Evolutionary conservation across 2,329 filamentous ascomycete species (phyloP).

Genomic region (Nothomitra cinnamomea): DNA sequence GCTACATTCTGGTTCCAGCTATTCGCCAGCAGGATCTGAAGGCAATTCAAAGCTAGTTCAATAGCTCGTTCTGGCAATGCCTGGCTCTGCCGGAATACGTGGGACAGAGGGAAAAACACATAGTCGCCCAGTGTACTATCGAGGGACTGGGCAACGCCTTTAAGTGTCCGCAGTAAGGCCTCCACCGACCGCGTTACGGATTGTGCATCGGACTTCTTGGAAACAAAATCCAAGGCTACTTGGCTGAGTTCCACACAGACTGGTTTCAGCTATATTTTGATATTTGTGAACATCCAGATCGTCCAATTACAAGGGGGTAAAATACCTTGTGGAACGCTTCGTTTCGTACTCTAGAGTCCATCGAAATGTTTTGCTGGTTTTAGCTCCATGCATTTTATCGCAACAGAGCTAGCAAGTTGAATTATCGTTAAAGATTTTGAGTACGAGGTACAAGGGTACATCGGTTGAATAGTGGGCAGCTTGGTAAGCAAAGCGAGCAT

Average conservation of each 20-base stretch:
- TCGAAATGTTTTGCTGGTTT: constrained; percentile 8
- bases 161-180: constrained; percentile 23
- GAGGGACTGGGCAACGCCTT: constrained; percentile 28
- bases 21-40: constrained; percentile 53
- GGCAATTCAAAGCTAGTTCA: constrained; percentile 60
- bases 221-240: constrained; percentile 31
- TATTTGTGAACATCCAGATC: constrained; percentile 11
- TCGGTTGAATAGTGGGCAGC: too few relatives aligned
- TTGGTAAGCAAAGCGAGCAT: too few relatives aligned
- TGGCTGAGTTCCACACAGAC: constrained; percentile 41
- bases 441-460: too few relatives aligned
- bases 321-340: constrained; percentile 3
- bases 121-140: constrained; percentile 84
- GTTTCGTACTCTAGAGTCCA: constrained; percentile 1
- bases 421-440: too few relatives aligned
- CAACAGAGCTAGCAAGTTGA: too few relatives aligned
- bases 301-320: not conserved
- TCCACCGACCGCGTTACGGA: constrained; percentile 32
- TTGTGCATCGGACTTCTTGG: constrained; percentile 25
- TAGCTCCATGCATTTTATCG: not conserved
- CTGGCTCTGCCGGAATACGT: constrained; percentile 64
- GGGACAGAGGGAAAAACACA: constrained; percentile 80
- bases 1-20: constrained; percentile 65
- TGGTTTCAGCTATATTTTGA: constrained; percentile 32
- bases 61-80: constrained; percentile 52